phyloP scores from a whole-genome alignment of 2,329 filamentous ascomycete species.

The Exophiala oligosperma region DNA sequence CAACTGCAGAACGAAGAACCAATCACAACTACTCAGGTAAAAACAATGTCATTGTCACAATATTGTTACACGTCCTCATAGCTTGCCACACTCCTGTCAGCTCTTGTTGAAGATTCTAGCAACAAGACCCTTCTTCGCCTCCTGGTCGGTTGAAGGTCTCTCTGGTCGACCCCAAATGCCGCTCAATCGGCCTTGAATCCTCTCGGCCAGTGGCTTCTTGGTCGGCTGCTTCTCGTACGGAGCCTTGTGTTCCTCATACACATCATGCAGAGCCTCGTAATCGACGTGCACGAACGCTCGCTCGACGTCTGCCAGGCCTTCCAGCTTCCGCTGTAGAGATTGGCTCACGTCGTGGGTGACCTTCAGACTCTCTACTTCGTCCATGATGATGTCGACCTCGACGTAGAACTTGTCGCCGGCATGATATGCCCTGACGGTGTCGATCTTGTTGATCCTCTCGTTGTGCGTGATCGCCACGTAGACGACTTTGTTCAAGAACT shows the following conservation, averaged over 20 bases:
- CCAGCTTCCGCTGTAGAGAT: slow-evolving; percentile 60
- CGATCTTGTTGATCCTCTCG: slow-evolving; percentile 56
- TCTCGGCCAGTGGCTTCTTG: slow-evolving; percentile 1
- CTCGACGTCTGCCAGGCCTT: slow-evolving; percentile 48
- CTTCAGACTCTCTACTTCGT: slow-evolving; percentile 54
- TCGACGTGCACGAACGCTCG: slow-evolving; percentile 53
- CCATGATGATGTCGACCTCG: slow-evolving; percentile 63
- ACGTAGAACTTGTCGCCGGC: slow-evolving; percentile 63
- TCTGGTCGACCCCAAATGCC: not conserved
- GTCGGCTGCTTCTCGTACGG: not conserved
- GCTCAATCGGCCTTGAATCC: not conserved
- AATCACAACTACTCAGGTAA: too few species aligned
- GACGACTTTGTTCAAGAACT: slow-evolving; percentile 57
- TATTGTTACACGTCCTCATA: too few species aligned
- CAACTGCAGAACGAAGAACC: too few species aligned
- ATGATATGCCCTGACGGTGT: slow-evolving; percentile 62
- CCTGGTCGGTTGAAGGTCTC: not conserved
- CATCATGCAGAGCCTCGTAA: slow-evolving; percentile 35
- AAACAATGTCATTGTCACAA: too few species aligned
- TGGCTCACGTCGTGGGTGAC: slow-evolving; percentile 63
- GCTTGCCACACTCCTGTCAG: not conserved
- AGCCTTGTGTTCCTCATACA: not conserved
- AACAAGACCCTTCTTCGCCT: not conserved
- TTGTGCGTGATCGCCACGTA: slow-evolving; percentile 59
- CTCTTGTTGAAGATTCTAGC: not conserved